Conservation (phyloP, 768 basidiomycete genomes). For the Asterophora parasitica region DNA sequence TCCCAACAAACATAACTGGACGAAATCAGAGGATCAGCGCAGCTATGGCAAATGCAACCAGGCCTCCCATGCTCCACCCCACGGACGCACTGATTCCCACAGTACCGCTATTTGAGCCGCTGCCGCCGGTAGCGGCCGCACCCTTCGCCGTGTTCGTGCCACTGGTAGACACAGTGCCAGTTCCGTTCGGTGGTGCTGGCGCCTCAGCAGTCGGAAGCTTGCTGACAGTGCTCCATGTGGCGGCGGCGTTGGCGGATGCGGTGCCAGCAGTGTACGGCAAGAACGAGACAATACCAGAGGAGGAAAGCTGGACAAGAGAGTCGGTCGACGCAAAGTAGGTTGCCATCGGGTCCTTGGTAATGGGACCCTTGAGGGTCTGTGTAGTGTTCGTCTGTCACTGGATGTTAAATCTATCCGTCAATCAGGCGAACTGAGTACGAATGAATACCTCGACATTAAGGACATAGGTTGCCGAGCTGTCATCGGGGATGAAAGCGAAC, state of each 20-base stretch:
- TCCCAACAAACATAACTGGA: not conserved
- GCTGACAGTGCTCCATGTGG: slow-evolving; percentile 45
- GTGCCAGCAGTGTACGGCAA: slow-evolving; percentile 51
- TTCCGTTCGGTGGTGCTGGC: slow-evolving; percentile 6
- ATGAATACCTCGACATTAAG: slow-evolving; percentile 56
- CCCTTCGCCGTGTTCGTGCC: slow-evolving; percentile 14
- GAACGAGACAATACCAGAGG: slow-evolving; percentile 54
- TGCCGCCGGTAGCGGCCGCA: slow-evolving; percentile 8
- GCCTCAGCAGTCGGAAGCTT: slow-evolving; percentile 35
- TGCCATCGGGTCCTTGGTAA: slow-evolving; percentile 52
- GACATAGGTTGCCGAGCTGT: slow-evolving; percentile 66
- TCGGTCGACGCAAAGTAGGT: slow-evolving; percentile 59
- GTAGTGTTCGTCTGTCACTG: slow-evolving; percentile 56
- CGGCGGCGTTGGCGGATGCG: slow-evolving; percentile 35
- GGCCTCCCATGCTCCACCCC: slow-evolving; percentile 8
- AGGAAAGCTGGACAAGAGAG: slow-evolving; percentile 65
- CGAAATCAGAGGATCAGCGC: slow-evolving; percentile 11
- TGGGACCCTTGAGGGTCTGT: slow-evolving; percentile 52
- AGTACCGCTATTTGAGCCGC: slow-evolving; percentile 7
- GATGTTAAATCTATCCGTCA: not conserved
- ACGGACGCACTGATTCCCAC: slow-evolving; percentile 5
- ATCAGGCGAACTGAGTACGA: not conserved
- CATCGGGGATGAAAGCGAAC: slow-evolving; percentile 74
- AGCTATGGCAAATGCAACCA: slow-evolving; percentile 8
- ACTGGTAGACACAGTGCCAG: slow-evolving; percentile 3